These are phyloP conservation scores for Sphagnum tenellum DNA, from an alignment of 225 moss, liverwort and hornwort genomes.

Conservation along the genomic window DNA sequence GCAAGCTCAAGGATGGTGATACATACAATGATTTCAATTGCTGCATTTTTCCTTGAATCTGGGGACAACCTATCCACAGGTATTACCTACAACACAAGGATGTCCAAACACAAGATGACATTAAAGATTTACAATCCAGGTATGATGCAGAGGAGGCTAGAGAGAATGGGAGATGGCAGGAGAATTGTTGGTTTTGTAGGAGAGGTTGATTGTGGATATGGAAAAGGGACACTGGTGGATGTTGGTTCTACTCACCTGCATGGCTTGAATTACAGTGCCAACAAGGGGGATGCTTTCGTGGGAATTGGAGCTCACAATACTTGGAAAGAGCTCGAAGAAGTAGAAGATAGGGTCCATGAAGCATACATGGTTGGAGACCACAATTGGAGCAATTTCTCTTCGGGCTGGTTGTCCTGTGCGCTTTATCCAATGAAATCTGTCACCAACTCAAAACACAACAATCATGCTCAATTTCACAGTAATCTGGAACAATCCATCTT, in stretches of 20 bases:
- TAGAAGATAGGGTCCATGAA: slow-evolving; percentile 78
- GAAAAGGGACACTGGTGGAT: background rate
- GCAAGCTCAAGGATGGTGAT: background rate
- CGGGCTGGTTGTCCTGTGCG: slow-evolving; percentile 61
- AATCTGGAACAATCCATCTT: no score
- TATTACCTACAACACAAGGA: slow-evolving; percentile 45
- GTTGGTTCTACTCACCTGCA: slow-evolving; percentile 40
- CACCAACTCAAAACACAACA: slow-evolving; percentile 1
- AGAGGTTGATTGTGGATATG: no score
- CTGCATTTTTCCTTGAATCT: slow-evolving; percentile 66
- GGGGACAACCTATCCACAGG: slow-evolving; percentile 65
- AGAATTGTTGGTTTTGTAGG: no score
- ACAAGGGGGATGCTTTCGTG: slow-evolving; percentile 69
- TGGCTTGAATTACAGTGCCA: slow-evolving; percentile 69
- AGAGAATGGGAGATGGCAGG: no score
- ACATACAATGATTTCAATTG: slow-evolving; percentile 59
- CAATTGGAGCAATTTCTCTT: slow-evolving; percentile 76
- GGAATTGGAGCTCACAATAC: slow-evolving; percentile 80
- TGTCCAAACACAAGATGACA: no score
- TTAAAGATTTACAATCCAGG: no score
- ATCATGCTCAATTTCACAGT: no score
- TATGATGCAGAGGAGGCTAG: no score
- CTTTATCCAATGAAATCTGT: slow-evolving; percentile 87
- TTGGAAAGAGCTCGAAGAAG: slow-evolving; percentile 76
- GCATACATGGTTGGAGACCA: slow-evolving; percentile 87